Evolutionary conservation across 1,284 basidiomycete species (phyloP).

Genomic region (Leccinum insolens): DNA sequence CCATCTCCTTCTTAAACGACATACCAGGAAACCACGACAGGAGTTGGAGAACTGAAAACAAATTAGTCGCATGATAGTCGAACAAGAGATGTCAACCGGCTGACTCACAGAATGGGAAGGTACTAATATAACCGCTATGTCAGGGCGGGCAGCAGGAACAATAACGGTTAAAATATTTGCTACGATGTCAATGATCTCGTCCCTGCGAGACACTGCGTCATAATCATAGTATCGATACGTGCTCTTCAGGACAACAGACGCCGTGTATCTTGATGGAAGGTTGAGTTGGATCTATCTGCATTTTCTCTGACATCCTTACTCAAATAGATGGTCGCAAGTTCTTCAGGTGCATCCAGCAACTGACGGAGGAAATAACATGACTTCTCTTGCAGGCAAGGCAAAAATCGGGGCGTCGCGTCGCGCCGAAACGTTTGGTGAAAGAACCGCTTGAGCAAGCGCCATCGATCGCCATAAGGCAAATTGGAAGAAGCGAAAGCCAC

Average conservation of each 20-base stretch:
- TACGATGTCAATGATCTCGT: conserved; percentile 10
- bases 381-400: conserved; percentile 13
- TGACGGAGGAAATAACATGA: conserved; percentile 13
- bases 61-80: background rate
- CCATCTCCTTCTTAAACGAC: conserved; percentile 12
- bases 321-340: conserved; percentile 14
- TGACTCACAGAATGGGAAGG: conserved; percentile 9
- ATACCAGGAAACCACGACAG: conserved; percentile 23
- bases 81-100: background rate
- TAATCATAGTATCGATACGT: conserved; percentile 23
- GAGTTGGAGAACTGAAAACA: conserved; percentile 10
- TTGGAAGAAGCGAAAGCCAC: background rate
- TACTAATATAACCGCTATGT: background rate
- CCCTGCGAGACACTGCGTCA: conserved; percentile 13
- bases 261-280: background rate
- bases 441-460: conserved; percentile 2
- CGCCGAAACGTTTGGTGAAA: background rate
- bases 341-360: conserved; percentile 10
- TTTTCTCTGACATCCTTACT: conserved; percentile 8
- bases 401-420: conserved; percentile 2
- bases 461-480: background rate
- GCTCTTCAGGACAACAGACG: conserved; percentile 14
- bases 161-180: conserved; percentile 3
- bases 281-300: background rate
- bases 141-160: conserved; percentile 3